Percentiles rank a stretch among this genome's conserved stretches.
Conservation (phyloP, 1,284 basidiomycete genomes). For the Leccinum subatratum region DNA sequence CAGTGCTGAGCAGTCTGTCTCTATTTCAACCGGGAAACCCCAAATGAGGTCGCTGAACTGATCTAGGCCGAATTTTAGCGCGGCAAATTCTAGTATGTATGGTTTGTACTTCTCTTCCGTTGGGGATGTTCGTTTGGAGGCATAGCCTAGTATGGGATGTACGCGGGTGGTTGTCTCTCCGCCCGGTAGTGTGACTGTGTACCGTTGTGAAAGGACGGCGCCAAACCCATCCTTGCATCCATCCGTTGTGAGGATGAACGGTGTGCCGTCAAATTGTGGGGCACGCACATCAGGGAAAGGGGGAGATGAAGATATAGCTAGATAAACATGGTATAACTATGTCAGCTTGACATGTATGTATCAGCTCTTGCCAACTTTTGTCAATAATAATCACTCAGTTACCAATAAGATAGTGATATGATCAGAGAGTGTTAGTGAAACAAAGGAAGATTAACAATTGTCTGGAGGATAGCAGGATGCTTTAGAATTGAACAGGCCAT, state of each 20-base stretch:
- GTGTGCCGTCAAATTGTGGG: conserved; percentile 10
- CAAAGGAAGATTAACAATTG: no score
- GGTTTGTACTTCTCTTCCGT: conserved; percentile 14
- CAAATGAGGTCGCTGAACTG: conserved; percentile 11
- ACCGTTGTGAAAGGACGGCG: neutral
- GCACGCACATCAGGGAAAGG: neutral
- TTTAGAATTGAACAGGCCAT: no score
- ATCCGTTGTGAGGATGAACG: conserved; percentile 10
- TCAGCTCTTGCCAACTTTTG: neutral
- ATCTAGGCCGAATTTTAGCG: conserved; percentile 11
- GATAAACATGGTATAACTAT: neutral
- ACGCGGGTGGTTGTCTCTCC: neutral
- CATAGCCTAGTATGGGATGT: conserved; percentile 6
- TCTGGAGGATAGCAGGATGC: no score
- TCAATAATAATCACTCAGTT: neutral
- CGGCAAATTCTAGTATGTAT: conserved; percentile 9
- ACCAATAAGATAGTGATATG: no score
- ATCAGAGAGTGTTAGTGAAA: no score
- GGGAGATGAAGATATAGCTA: neutral
- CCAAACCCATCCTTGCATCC: conserved; percentile 6
- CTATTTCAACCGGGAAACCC: conserved; percentile 5
- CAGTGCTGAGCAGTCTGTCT: neutral
- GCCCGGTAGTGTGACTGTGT: neutral
- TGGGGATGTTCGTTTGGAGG: conserved; percentile 3
- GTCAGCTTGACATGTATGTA: neutral